These are phyloP conservation scores for Haematococcus lacustris DNA, from an alignment of 139 green algal species.

Conservation along the genomic window DNA sequence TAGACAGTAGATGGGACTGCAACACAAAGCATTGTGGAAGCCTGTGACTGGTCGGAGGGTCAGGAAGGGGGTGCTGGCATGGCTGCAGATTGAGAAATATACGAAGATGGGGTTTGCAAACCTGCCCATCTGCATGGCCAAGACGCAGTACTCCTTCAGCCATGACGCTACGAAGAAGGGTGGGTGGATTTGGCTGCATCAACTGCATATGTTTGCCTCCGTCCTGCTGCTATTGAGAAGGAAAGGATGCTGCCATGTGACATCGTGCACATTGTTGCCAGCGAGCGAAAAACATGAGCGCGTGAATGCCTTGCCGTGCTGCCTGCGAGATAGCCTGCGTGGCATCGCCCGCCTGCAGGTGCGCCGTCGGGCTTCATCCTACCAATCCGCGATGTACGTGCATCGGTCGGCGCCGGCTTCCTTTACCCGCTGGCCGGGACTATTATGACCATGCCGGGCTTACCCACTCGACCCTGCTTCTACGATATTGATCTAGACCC, in stretches of 20 bases:
- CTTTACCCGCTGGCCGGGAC: conserved; percentile 80
- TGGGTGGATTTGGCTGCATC: too few relatives aligned
- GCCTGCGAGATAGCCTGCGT: too few relatives aligned
- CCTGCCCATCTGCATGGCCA: conserved; percentile 98
- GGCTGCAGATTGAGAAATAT: conserved; percentile 54
- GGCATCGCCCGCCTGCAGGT: conserved; percentile 38
- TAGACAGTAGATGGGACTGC: too few relatives aligned
- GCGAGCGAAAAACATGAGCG: too few relatives aligned
- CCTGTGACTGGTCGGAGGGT: too few relatives aligned
- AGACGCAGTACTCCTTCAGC: conserved; percentile 96
- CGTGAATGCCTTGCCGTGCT: too few relatives aligned
- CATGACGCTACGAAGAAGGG: conserved; percentile 73
- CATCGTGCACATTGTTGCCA: too few relatives aligned
- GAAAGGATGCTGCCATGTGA: too few relatives aligned
- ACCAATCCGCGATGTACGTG: conserved; percentile 82
- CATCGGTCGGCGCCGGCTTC: conserved; percentile 87
- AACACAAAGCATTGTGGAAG: too few relatives aligned
- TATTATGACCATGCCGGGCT: conserved; percentile 91
- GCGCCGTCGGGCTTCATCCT: conserved; percentile 85
- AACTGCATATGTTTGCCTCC: not conserved
- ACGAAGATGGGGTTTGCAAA: conserved; percentile 76
- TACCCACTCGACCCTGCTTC: conserved; percentile 85
- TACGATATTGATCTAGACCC: conserved; percentile 86
- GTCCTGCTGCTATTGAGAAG: not conserved
- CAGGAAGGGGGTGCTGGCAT: too few relatives aligned